Evolutionary conservation across 2,329 filamentous ascomycete species (phyloP), one percentile per base, ranked within the genome.

Genomic region (Aspergillus pseudotamarii): DNA sequence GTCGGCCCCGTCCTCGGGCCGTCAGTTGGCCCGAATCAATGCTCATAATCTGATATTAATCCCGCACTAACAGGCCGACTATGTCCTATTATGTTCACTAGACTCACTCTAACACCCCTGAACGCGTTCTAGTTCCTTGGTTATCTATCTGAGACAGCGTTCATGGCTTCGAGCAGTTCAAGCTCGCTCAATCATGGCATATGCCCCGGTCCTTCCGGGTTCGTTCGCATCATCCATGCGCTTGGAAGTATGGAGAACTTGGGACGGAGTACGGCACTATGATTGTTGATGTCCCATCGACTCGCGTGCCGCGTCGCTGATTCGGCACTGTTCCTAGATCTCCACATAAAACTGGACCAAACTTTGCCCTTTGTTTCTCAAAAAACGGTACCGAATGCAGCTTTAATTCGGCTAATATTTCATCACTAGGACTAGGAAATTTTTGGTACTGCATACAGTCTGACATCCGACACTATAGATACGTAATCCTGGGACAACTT

Each of bases 11-110:
- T 23, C 21, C n/a, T 48, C 51, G 32, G 51, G 51, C 51, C 51
- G 51, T 32, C 32, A 55, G 36, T 46, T 62, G 54, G 55, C 36
- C 57, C 41, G 34, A 55, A 55, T 41, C 51, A 38, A 12, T 12
- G 12, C 30, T 11, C 23, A 10, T 4, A n/a, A 38, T 55, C 51
- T 38, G 51, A 38, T 38, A 55, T 38, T 55, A 38, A 55, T 55
- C 16, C 51, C 30, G 32, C 51, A 54, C 51, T 54, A 54, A 54
- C 32, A 2, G 9, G 11, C 9, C 6, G 16, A 54, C 51, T 36
- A 54, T 54, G 30, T 4, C 32, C 30, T 12, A 36, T 54, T 54
- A 36, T 36, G 14, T 23, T 54, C 51, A 23, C 51, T 54, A 54
- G 51, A 54, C 30, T 54, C 46, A 50, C 26, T 54, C 19, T 32